Percentiles rank a stretch among this genome's conserved stretches.
Conservation (phyloP, 1,139 yeast genomes). For the Blastobotrys illinoisensis region DNA sequence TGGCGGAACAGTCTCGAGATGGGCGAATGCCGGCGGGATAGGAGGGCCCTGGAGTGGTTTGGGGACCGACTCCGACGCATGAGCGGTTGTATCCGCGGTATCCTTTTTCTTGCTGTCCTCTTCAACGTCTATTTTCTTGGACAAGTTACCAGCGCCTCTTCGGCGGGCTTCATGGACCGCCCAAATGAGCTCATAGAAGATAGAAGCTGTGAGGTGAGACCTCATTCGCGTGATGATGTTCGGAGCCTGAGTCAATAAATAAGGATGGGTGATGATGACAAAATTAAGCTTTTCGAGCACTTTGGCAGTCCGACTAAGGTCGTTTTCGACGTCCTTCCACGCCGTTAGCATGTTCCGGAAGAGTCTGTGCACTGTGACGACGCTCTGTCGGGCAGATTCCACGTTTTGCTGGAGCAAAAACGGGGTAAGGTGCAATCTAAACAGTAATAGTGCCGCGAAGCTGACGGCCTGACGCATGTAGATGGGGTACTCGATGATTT, state of each 20-base stretch:
- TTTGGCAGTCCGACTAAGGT: constrained; percentile 85
- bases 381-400: constrained; percentile 86
- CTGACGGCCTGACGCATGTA: constrained; percentile 82
- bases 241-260: constrained; percentile 58
- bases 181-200: constrained; percentile 90
- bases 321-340: constrained; percentile 89
- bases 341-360: constrained; percentile 84
- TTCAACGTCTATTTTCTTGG: background rate
- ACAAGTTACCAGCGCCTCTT: constrained; percentile 34
- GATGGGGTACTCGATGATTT: constrained; percentile 78
- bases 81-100: background rate
- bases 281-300: constrained; percentile 87
- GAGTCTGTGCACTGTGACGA: constrained; percentile 85
- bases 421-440: constrained; percentile 78
- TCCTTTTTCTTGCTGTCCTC: constrained; percentile 14
- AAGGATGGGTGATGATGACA: constrained; percentile 83
- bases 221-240: constrained; percentile 86
- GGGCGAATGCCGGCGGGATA: constrained; percentile 21
- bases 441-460: constrained; percentile 71
- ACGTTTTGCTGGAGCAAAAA: constrained; percentile 69
- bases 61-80: constrained; percentile 15
- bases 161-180: constrained; percentile 92
- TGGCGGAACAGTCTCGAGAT: constrained; percentile 43
- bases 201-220: constrained; percentile 84
- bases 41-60: constrained; percentile 27